phyloP scores from a whole-genome alignment of 202 grass and related monocot genomes.

The Brachypodium distachyon region DNA sequence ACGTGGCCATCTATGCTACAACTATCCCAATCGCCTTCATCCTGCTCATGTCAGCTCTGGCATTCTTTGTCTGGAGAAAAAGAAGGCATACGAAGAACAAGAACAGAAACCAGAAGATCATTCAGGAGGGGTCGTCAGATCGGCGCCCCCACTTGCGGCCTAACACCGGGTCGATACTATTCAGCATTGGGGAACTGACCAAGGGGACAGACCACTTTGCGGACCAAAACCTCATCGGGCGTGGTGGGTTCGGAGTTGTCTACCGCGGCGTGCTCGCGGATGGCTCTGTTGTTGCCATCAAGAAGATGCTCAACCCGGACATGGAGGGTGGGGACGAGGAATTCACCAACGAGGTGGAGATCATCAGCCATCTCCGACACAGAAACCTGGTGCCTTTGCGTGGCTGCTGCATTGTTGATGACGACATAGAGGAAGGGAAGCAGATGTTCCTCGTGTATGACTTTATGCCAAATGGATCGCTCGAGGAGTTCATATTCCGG shows the following conservation, averaged over 20 bases:
- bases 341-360: slow-evolving; percentile 89
- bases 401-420: slow-evolving; percentile 86
- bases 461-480: slow-evolving; percentile 79
- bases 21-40: slow-evolving; percentile 41
- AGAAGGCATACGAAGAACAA: slow-evolving; percentile 12
- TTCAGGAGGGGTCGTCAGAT: slow-evolving; percentile 7
- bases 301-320: slow-evolving; percentile 75
- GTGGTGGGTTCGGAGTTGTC: slow-evolving; percentile 76
- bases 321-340: slow-evolving; percentile 74
- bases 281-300: slow-evolving; percentile 66
- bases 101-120: slow-evolving; percentile 12
- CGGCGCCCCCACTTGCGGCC: slow-evolving; percentile 55
- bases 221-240: slow-evolving; percentile 61
- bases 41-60: slow-evolving; percentile 4
- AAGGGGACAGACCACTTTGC: slow-evolving; percentile 69
- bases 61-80: slow-evolving; percentile 40
- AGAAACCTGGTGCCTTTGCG: slow-evolving; percentile 78
- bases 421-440: slow-evolving; percentile 68
- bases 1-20: slow-evolving; percentile 30
- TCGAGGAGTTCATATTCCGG: slow-evolving; percentile 72
- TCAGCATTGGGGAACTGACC: slow-evolving; percentile 60
- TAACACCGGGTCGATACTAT: slow-evolving; percentile 77
- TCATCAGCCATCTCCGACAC: slow-evolving; percentile 89
- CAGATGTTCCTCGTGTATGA: slow-evolving; percentile 87
- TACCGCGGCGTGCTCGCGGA: slow-evolving; percentile 71